These are phyloP conservation scores for Juglanconis oblonga DNA, from an alignment of 2,329 filamentous ascomycete species.

Conservation along the genomic window DNA sequence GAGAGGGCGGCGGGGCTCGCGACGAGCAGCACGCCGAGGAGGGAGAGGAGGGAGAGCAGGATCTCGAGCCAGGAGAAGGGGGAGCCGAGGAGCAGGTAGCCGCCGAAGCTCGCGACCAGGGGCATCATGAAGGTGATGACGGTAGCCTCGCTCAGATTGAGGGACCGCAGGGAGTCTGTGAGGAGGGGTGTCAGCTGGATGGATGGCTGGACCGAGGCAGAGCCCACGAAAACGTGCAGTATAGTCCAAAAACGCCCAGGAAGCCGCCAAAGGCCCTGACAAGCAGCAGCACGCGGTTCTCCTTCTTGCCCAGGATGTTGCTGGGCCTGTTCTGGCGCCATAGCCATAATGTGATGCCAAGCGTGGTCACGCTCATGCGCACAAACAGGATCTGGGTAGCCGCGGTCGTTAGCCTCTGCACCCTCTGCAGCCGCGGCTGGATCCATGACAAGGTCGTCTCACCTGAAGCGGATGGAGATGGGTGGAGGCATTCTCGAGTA, in stretches of 20 bases:
- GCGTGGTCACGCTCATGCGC: constrained; percentile 8
- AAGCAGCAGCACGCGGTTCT: neutral
- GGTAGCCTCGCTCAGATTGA: constrained; percentile 7
- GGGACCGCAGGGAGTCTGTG: constrained; percentile 1
- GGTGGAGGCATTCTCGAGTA: constrained; percentile 1
- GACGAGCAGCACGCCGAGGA: constrained; percentile 2
- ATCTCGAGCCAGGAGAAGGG: neutral
- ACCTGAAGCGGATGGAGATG: constrained; percentile 8
- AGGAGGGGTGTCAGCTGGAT: neutral
- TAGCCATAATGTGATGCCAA: neutral
- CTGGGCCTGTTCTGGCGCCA: neutral
- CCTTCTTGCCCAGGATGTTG: neutral
- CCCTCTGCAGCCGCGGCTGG: neutral
- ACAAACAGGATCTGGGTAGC: neutral
- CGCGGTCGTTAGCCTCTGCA: neutral
- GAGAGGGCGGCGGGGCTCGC: constrained; percentile 1
- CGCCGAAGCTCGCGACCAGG: neutral
- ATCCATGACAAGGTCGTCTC: neutral
- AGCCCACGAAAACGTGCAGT: neutral
- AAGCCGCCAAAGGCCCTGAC: constrained; percentile 3
- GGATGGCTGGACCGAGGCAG: too few species aligned
- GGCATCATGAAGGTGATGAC: constrained; percentile 12
- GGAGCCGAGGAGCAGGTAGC: neutral
- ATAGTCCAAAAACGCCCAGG: constrained; percentile 2
- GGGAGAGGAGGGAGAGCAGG: constrained; percentile 2